These are phyloP conservation scores for Fusarium multiceps DNA, from an alignment of 2,329 filamentous ascomycete species.

Conservation along the genomic window DNA sequence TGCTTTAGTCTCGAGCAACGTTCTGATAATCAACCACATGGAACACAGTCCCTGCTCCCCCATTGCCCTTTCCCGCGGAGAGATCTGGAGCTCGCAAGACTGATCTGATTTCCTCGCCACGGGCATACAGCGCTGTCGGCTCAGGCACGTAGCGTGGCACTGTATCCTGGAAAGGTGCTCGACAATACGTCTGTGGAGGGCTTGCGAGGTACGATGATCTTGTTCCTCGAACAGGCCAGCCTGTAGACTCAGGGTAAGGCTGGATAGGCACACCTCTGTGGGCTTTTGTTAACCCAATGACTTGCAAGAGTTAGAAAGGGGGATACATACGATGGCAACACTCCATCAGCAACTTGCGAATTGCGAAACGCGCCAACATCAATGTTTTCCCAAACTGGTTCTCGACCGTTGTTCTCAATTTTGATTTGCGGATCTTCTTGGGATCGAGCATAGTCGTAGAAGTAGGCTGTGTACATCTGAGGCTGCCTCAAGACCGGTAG, in stretches of 20 bases:
- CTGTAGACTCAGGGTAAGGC: constrained; percentile 10
- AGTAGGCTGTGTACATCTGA: constrained; percentile 8
- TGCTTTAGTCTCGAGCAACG: constrained; percentile 7
- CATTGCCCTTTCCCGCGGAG: not conserved
- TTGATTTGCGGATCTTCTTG: constrained; percentile 15
- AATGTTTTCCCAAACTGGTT: constrained; percentile 9
- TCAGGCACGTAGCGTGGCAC: constrained; percentile 22
- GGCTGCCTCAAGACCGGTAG: constrained; percentile 26
- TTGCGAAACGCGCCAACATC: constrained; percentile 8
- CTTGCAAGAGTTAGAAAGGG: not conserved
- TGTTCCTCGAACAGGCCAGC: constrained; percentile 26
- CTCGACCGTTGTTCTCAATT: constrained; percentile 1
- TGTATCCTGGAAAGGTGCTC: constrained; percentile 9
- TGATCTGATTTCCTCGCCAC: constrained; percentile 2
- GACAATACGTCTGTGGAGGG: constrained; percentile 6
- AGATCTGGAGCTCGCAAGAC: constrained; percentile 22
- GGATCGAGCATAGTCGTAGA: constrained; percentile 6
- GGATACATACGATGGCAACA: constrained; percentile 31
- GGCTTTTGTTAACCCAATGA: constrained; percentile 9
- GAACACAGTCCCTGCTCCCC: constrained; percentile 1
- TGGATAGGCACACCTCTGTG: constrained; percentile 17
- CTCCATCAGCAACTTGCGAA: constrained; percentile 6
- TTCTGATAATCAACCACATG: constrained; percentile 15
- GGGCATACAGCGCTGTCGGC: constrained; percentile 3
- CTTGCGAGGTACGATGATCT: constrained; percentile 5